phyloP scores from a whole-genome alignment of 2,329 filamentous ascomycete genomes.

The Alternaria conjuncta region DNA sequence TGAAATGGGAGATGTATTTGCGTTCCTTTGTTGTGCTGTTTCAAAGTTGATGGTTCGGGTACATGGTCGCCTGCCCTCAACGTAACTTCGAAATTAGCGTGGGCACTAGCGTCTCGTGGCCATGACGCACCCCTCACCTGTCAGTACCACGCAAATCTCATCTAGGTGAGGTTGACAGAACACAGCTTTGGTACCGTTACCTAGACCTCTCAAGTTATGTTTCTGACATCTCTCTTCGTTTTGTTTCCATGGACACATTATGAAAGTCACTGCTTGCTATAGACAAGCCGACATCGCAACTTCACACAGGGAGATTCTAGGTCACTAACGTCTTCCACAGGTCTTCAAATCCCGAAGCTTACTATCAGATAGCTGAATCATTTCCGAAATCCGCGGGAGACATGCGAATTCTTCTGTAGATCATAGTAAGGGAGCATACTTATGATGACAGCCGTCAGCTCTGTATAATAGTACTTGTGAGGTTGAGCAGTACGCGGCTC shows the following conservation, averaged over 20 bases:
- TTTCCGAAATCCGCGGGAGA: no score
- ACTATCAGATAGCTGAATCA: background rate
- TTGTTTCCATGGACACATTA: background rate
- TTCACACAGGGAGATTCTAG: background rate
- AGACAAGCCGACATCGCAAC: background rate
- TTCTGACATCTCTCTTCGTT: background rate
- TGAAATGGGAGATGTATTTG: conserved; percentile 6
- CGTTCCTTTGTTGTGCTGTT: conserved; percentile 14
- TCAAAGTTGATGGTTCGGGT: conserved; percentile 15
- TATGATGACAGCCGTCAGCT: background rate
- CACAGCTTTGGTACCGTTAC: background rate
- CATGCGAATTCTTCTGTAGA: background rate
- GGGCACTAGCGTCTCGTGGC: conserved; percentile 20
- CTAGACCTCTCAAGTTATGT: background rate
- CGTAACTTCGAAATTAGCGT: conserved; percentile 18
- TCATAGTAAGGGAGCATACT: background rate
- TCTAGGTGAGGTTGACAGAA: background rate
- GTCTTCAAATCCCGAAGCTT: background rate
- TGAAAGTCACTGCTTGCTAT: background rate
- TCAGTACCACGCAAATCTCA: background rate
- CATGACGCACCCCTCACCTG: conserved; percentile 8
- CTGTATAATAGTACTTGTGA: background rate
- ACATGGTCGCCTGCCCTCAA: conserved; percentile 17
- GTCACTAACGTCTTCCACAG: background rate
- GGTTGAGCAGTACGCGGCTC: background rate